A percentile compares a stretch with the other conserved stretches of the same genome.
Conservation (phyloP, 345 rosid genomes). For the Eucalyptus regnans region DNA sequence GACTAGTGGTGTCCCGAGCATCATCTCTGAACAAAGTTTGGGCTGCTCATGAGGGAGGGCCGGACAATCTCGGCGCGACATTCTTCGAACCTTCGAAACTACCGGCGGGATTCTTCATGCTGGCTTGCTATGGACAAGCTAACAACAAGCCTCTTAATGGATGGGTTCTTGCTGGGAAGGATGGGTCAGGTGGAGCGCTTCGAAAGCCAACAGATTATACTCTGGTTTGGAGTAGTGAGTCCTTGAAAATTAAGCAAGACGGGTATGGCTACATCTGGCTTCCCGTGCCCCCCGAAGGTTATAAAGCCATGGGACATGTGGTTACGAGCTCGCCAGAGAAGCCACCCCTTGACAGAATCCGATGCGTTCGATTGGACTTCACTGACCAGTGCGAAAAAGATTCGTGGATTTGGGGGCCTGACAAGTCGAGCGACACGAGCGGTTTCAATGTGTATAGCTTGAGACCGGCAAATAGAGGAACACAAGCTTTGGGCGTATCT, state of each 20-base stretch:
- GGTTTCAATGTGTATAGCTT: slow-evolving; percentile 25
- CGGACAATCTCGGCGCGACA: neutral
- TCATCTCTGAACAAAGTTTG: slow-evolving; percentile 1
- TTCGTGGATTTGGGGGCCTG: slow-evolving; percentile 47
- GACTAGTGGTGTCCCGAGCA: neutral
- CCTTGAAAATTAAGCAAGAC: slow-evolving; percentile 49
- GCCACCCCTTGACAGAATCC: slow-evolving; percentile 51
- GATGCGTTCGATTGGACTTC: slow-evolving; percentile 62
- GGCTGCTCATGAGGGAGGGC: neutral
- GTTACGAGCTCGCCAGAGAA: slow-evolving; percentile 49
- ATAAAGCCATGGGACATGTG: slow-evolving; percentile 46
- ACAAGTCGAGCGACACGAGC: neutral
- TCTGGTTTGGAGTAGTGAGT: slow-evolving; percentile 68
- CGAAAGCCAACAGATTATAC: slow-evolving; percentile 56
- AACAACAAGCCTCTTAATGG: slow-evolving; percentile 3
- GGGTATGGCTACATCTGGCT: slow-evolving; percentile 61
- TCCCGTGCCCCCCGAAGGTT: slow-evolving; percentile 63
- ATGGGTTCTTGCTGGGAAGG: slow-evolving; percentile 37
- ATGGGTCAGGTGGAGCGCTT: slow-evolving; percentile 10
- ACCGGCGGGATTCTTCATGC: slow-evolving; percentile 4
- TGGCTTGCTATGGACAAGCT: slow-evolving; percentile 3
- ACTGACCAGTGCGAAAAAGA: slow-evolving; percentile 43
- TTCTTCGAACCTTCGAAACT: slow-evolving; percentile 8
- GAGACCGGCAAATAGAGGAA: slow-evolving; percentile 40
- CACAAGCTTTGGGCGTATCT: slow-evolving; percentile 32